Percentiles rank a stretch among this genome's conserved stretches.
These are phyloP conservation scores for Aphanomyces cochlioides DNA, from an alignment of 352 stramenopile genomes.

Conservation along the genomic window DNA sequence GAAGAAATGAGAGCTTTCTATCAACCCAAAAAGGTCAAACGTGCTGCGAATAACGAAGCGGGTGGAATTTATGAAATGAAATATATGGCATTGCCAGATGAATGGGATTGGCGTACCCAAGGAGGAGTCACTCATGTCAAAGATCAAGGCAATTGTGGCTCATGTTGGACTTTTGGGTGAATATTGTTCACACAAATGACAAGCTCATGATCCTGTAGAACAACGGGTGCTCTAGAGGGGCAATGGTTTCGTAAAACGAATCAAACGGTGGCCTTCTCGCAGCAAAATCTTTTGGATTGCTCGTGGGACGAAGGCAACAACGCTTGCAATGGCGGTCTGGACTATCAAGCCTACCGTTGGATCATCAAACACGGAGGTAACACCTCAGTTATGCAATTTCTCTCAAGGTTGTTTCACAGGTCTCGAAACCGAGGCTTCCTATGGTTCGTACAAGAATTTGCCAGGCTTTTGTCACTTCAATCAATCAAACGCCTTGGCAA, in stretches of 20 bases:
- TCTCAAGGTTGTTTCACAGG: constrained; percentile 14
- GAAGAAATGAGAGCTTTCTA: constrained; percentile 55
- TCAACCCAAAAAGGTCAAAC: constrained; percentile 43
- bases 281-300: constrained; percentile 89
- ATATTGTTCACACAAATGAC: background rate
- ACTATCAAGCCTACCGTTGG: constrained; percentile 89
- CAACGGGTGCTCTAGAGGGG: constrained; percentile 75
- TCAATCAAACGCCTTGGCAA: constrained; percentile 55
- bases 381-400: no score
- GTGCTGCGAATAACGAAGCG: constrained; percentile 60
- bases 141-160: constrained; percentile 88
- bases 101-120: constrained; percentile 84
- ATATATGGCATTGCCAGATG: constrained; percentile 45
- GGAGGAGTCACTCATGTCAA: constrained; percentile 87
- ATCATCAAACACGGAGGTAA: constrained; percentile 77
- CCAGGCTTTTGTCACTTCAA: constrained; percentile 89
- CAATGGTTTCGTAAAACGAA: constrained; percentile 64
- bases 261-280: constrained; percentile 76
- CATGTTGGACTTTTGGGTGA: constrained; percentile 89
- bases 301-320: constrained; percentile 91
- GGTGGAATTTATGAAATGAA: constrained; percentile 42
- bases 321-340: constrained; percentile 81
- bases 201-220: constrained; percentile 39
- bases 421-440: constrained; percentile 69
- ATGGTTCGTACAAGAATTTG: constrained; percentile 83